A percentile compares a stretch with the other conserved stretches of the same genome.
Evolutionary conservation across 2,329 filamentous ascomycete species (phyloP).

Genomic region (Fusarium solani-melongenae): DNA sequence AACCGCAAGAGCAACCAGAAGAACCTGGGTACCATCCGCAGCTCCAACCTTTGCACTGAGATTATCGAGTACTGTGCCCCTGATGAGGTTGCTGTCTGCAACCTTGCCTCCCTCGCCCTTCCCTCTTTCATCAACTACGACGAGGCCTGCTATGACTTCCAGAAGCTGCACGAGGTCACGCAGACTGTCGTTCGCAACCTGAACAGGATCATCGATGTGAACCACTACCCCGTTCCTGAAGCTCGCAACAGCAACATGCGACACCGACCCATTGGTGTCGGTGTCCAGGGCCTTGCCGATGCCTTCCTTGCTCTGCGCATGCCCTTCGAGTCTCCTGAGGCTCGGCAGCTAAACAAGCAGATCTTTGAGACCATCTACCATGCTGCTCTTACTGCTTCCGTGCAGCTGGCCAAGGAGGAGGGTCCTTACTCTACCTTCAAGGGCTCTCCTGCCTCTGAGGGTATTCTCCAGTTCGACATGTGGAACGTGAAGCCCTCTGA

Average conservation of each 20-base stretch:
- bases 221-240: constrained; percentile 97
- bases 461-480: constrained; percentile 98
- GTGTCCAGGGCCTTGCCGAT: constrained; percentile 97
- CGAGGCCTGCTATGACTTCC: constrained; percentile 89
- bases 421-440: constrained; percentile 91
- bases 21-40: constrained; percentile 98
- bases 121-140: constrained; percentile 91
- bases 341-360: constrained; percentile 93
- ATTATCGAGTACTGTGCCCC: constrained; percentile 98
- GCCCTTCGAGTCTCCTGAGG: constrained; percentile 96
- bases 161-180: constrained; percentile 94
- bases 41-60: constrained; percentile 98
- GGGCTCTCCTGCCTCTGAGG: constrained; percentile 93
- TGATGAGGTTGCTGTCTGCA: constrained; percentile 98
- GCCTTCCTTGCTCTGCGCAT: constrained; percentile 96
- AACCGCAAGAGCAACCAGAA: constrained; percentile 99
- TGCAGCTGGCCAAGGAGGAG: constrained; percentile 83
- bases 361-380: constrained; percentile 99
- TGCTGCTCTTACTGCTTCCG: constrained; percentile 88
- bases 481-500: constrained; percentile 94
- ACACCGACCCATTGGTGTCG: constrained; percentile 93
- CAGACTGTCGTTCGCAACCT: constrained; percentile 94
- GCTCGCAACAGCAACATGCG: constrained; percentile 97
- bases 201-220: constrained; percentile 98
- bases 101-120: constrained; percentile 92